Percentiles rank a stretch among this genome's conserved stretches.
Evolutionary conservation across 768 basidiomycete genomes (phyloP).

Genomic region (Boletus vermiculosoides): DNA sequence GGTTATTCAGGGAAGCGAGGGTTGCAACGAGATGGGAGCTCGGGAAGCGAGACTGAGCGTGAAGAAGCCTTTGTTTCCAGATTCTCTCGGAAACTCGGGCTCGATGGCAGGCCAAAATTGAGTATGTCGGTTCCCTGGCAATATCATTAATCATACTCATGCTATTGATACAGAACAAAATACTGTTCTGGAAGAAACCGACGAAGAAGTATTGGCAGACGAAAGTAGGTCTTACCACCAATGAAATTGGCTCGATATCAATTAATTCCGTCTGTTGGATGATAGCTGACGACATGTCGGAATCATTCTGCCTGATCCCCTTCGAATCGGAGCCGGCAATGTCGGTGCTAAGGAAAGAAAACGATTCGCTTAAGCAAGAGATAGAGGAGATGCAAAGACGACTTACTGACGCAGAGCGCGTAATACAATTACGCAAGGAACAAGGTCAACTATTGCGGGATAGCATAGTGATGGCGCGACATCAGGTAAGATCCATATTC

Average conservation of each 20-base stretch:
- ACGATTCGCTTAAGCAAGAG: constrained; percentile 59
- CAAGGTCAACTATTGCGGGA: constrained; percentile 79
- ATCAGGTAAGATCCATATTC: constrained; percentile 48
- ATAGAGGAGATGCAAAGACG: constrained; percentile 55
- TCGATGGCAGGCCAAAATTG: constrained; percentile 21
- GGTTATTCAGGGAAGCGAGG: constrained; percentile 23
- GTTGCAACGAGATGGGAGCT: constrained; percentile 47
- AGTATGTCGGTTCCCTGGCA: constrained; percentile 15
- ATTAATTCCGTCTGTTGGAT: constrained; percentile 4
- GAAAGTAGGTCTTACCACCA: constrained; percentile 46
- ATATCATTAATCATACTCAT: constrained; percentile 6
- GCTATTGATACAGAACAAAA: constrained; percentile 18
- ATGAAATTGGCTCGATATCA: background rate
- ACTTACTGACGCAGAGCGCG: constrained; percentile 58
- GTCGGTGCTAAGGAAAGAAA: constrained; percentile 61
- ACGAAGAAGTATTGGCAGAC: constrained; percentile 61
- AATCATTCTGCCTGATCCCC: constrained; percentile 77
- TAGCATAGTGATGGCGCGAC: constrained; percentile 70
- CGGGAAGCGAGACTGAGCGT: constrained; percentile 64
- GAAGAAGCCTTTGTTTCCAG: constrained; percentile 63
- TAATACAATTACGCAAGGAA: constrained; percentile 68
- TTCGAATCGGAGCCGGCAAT: constrained; percentile 53
- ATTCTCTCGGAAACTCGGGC: constrained; percentile 45
- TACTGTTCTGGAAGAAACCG: constrained; percentile 43
- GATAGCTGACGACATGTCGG: constrained; percentile 67